phyloP scores from a whole-genome alignment of 768 basidiomycete species.

The Lactarius sanguifluus region DNA sequence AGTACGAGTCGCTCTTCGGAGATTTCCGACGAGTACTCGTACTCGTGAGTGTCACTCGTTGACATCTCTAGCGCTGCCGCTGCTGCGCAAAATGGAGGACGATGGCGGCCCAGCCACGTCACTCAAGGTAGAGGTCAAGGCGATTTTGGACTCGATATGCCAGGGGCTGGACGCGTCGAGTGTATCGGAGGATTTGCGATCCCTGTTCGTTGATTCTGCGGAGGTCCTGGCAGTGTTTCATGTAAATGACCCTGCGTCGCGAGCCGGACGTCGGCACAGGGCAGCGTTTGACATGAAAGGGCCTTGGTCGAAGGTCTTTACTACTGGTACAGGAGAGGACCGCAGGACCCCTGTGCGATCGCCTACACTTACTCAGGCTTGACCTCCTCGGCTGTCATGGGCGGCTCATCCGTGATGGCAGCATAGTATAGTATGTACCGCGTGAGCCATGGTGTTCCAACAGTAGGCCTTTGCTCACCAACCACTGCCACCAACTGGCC shows the following conservation, averaged over 20 bases:
- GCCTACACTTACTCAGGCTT: not conserved
- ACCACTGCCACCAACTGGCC: not conserved
- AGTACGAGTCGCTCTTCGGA: no score
- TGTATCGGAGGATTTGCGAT: constrained; percentile 8
- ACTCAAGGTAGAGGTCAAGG: constrained; percentile 15
- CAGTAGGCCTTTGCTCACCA: not conserved
- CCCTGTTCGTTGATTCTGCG: constrained; percentile 6
- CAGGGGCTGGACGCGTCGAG: constrained; percentile 1
- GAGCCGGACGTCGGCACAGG: not conserved
- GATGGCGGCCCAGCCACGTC: not conserved
- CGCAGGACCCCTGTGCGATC: not conserved
- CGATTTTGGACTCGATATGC: constrained; percentile 18
- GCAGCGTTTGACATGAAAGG: constrained; percentile 1
- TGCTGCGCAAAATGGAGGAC: constrained; percentile 4
- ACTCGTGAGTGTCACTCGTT: no score
- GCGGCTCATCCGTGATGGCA: not conserved
- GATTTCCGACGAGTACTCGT: no score
- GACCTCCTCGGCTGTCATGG: not conserved
- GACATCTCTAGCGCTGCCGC: constrained; percentile 6
- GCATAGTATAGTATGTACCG: not conserved
- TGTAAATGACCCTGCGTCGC: not conserved
- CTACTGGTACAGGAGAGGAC: not conserved
- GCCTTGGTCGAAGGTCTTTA: constrained; percentile 16
- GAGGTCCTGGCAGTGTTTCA: constrained; percentile 11
- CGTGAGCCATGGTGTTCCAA: not conserved